These are phyloP conservation scores for Megacollybia marginata DNA, from an alignment of 768 basidiomycete genomes.

Conservation along the genomic window DNA sequence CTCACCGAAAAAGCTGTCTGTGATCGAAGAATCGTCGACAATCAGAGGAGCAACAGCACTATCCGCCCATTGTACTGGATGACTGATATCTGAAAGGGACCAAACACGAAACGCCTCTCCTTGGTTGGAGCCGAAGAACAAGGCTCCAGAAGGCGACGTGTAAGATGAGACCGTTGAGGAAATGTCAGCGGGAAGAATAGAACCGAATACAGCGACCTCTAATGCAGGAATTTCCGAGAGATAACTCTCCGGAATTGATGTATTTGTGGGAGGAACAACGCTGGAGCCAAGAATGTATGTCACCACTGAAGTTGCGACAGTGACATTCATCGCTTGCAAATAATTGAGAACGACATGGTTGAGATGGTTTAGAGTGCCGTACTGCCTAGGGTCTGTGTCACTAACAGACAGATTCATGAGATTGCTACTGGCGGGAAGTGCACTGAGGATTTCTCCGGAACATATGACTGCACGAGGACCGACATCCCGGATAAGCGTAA, in stretches of 20 bases:
- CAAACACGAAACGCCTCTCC: constrained; percentile 44
- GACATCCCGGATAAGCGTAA: constrained; percentile 35
- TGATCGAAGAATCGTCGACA: constrained; percentile 42
- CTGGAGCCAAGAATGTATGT: constrained; percentile 36
- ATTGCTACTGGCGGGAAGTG: constrained; percentile 31
- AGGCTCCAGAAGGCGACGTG: constrained; percentile 34
- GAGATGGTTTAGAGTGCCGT: constrained; percentile 45
- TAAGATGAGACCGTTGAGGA: constrained; percentile 42
- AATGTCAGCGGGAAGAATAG: constrained; percentile 41
- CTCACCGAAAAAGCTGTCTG: constrained; percentile 33
- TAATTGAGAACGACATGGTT: constrained; percentile 55
- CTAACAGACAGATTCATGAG: constrained; percentile 19
- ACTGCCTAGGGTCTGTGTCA: constrained; percentile 40
- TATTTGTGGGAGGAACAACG: constrained; percentile 32
- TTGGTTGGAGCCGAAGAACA: constrained; percentile 56
- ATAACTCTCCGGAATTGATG: constrained; percentile 30
- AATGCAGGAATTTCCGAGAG: constrained; percentile 42
- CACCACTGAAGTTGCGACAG: constrained; percentile 39
- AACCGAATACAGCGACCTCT: constrained; percentile 62
- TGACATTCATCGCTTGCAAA: constrained; percentile 40
- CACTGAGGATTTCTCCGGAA: constrained; percentile 41
- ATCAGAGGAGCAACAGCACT: constrained; percentile 40
- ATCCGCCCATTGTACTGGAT: constrained; percentile 44
- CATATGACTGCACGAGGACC: constrained; percentile 44
- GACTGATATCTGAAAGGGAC: constrained; percentile 36